Evolutionary conservation across 805 yeast genomes (phyloP).

Genomic region (Candida golubevii): DNA sequence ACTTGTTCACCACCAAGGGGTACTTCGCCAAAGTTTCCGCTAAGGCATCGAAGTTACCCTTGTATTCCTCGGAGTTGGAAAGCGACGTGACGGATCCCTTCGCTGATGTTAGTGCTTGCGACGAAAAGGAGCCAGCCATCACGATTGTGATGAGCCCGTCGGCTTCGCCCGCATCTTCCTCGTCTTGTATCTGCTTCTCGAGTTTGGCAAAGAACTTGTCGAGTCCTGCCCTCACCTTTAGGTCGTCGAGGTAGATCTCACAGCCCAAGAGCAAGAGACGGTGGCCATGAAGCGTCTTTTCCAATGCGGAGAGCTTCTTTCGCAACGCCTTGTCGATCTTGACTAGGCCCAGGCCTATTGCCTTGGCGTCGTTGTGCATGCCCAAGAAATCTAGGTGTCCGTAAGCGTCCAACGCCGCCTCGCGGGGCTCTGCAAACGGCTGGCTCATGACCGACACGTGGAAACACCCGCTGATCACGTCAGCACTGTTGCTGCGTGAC

Average conservation of each 20-base stretch:
- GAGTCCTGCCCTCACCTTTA: slow-evolving; percentile 56
- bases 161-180: slow-evolving; percentile 38
- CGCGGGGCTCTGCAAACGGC: slow-evolving; percentile 83
- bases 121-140: slow-evolving; percentile 75
- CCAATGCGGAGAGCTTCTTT: slow-evolving; percentile 51
- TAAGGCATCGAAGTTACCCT: slow-evolving; percentile 66
- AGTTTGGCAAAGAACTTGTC: slow-evolving; percentile 55
- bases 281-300: slow-evolving; percentile 52
- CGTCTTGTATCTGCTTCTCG: slow-evolving; percentile 31
- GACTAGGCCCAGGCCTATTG: slow-evolving; percentile 22
- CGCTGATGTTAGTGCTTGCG: slow-evolving; percentile 57
- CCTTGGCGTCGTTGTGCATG: slow-evolving; percentile 28
- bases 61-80: slow-evolving; percentile 54
- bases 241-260: slow-evolving; percentile 62
- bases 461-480: slow-evolving; percentile 46
- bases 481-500: slow-evolving; percentile 24
- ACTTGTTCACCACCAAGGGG: slow-evolving; percentile 46
- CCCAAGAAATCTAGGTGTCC: slow-evolving; percentile 74
- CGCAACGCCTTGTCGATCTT: slow-evolving; percentile 61
- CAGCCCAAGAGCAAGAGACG: slow-evolving; percentile 70
- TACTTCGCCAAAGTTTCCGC: slow-evolving; percentile 60
- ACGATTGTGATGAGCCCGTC: slow-evolving; percentile 56
- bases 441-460: slow-evolving; percentile 75
- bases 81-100: slow-evolving; percentile 47
- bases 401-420: slow-evolving; percentile 58